A percentile compares a stretch with the other conserved stretches of the same genome.
Conservation (phyloP, 345 rosid genomes). For the Melaleuca quinquenervia region DNA sequence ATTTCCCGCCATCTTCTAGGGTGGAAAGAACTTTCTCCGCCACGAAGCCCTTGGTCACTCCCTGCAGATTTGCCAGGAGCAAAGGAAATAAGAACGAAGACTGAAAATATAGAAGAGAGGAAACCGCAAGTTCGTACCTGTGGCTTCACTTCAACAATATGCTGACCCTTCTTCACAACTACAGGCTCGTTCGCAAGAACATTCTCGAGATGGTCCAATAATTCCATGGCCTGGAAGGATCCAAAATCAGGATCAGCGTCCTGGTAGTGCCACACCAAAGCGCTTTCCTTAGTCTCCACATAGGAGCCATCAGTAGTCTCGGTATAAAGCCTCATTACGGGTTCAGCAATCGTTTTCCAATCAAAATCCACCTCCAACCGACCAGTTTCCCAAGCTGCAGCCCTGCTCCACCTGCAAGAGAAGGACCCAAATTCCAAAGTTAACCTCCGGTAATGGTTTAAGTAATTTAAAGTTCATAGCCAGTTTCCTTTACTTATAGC, state of each 20-base stretch:
- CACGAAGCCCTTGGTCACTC: slow-evolving; percentile 43
- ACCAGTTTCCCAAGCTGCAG: slow-evolving; percentile 8
- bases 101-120: not conserved
- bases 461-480: not conserved
- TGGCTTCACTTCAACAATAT: slow-evolving; percentile 14
- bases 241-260: slow-evolving; percentile 14
- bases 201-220: slow-evolving; percentile 14
- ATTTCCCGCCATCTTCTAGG: slow-evolving; percentile 21
- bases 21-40: slow-evolving; percentile 32
- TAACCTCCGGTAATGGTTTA: not conserved
- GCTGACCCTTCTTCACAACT: slow-evolving; percentile 12
- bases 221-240: slow-evolving; percentile 14
- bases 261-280: slow-evolving; percentile 16
- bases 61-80: slow-evolving; percentile 17
- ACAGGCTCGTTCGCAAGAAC: slow-evolving; percentile 14
- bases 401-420: slow-evolving; percentile 6
- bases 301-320: slow-evolving; percentile 19
- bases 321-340: slow-evolving; percentile 14
- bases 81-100: not conserved
- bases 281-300: slow-evolving; percentile 16
- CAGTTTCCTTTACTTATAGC: not conserved
- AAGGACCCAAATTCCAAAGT: not conserved
- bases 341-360: slow-evolving; percentile 10
- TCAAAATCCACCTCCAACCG: not conserved
- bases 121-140: not conserved